Percentiles rank a stretch among this genome's conserved stretches.
These are phyloP conservation scores for Camptophora hylomeconis DNA, from an alignment of 2,329 filamentous ascomycete species.

Conservation along the genomic window DNA sequence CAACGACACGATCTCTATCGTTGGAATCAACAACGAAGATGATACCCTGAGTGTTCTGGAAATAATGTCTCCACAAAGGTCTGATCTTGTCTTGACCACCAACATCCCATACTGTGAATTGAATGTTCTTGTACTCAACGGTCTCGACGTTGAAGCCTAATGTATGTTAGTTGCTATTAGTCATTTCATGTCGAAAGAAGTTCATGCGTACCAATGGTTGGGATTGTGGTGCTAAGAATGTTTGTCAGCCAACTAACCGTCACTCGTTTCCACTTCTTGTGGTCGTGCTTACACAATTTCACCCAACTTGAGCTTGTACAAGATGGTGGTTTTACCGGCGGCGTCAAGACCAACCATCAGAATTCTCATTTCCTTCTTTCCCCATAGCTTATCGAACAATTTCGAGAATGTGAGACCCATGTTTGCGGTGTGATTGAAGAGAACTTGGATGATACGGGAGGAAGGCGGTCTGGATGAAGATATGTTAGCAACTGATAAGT, in stretches of 20 bases:
- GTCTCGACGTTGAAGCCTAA: conserved; percentile 51
- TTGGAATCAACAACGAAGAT: conserved; percentile 98
- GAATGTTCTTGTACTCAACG: conserved; percentile 97
- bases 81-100: conserved; percentile 98
- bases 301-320: conserved; percentile 99
- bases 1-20: conserved; percentile 80
- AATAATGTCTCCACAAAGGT: conserved; percentile 95
- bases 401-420: conserved; percentile 99
- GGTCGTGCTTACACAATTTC: conserved; percentile 21
- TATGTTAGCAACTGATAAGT: conserved; percentile 1
- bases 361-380: conserved; percentile 99
- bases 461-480: conserved; percentile 22
- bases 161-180: not conserved
- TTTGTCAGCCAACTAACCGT: not conserved
- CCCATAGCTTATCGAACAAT: conserved; percentile 90
- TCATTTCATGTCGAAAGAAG: not conserved
- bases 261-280: too few relatives aligned
- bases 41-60: conserved; percentile 85
- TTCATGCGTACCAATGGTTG: conserved; percentile 4
- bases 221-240: conserved; percentile 3
- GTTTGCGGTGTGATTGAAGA: conserved; percentile 35
- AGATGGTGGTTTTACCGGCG: conserved; percentile 98
- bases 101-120: conserved; percentile 99
- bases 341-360: conserved; percentile 99
- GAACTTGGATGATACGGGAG: conserved; percentile 21